A percentile compares a stretch with the other conserved stretches of the same genome.
Evolutionary conservation across 1,284 basidiomycete genomes (phyloP).

Genomic region (Gymnopus androsaceus): DNA sequence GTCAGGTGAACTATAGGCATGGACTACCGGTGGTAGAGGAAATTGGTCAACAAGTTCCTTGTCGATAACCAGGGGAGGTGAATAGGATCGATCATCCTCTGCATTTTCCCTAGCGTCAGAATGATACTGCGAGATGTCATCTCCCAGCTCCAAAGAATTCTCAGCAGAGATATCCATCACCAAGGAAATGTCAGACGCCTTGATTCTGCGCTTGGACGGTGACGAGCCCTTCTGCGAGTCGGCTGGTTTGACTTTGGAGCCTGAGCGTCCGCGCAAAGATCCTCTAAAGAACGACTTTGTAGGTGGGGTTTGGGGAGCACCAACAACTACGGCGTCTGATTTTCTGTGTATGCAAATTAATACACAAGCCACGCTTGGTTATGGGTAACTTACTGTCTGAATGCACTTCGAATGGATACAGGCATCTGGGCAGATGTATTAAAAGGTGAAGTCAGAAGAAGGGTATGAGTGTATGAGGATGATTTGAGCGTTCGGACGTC

Average conservation of each 20-base stretch:
- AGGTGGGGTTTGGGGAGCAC: neutral
- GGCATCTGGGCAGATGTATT: neutral
- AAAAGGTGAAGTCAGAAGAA: neutral
- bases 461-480: too few relatives aligned
- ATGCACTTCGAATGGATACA: slow-evolving; percentile 1
- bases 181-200: slow-evolving; percentile 9
- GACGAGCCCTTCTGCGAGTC: neutral
- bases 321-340: neutral
- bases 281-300: neutral
- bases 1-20: slow-evolving; percentile 7
- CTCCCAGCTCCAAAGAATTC: neutral
- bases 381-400: neutral
- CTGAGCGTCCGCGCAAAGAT: neutral
- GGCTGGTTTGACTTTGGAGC: neutral
- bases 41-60: slow-evolving; percentile 12
- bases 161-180: slow-evolving; percentile 5
- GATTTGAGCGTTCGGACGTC: too few relatives aligned
- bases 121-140: neutral
- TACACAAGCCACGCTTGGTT: neutral
- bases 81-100: neutral
- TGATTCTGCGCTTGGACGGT: neutral
- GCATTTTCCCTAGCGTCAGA: neutral
- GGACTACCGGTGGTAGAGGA: slow-evolving; percentile 8
- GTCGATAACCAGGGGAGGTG: slow-evolving; percentile 9
- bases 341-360: neutral